Conservation (phyloP, 345 rosid species). For the Bruguiera parviflora region DNA sequence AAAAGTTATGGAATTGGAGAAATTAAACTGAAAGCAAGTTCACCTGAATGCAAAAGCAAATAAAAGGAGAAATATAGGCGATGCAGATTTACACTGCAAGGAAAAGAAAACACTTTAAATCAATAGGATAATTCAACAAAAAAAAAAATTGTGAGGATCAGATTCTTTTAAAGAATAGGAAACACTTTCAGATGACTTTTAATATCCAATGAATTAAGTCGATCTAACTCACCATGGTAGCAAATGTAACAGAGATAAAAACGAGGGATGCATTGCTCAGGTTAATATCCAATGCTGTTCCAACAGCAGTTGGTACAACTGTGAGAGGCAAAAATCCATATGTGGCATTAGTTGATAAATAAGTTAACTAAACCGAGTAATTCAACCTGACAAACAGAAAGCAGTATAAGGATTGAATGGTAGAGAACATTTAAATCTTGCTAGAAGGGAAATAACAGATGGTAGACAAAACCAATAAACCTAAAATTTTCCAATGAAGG, state of each 20-base stretch:
- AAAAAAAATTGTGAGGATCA: constrained; percentile 7
- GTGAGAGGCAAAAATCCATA: constrained; percentile 80
- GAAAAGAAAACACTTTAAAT: constrained; percentile 7
- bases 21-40: constrained; percentile 13
- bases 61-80: constrained; percentile 93
- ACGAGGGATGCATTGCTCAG: constrained; percentile 97
- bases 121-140: constrained; percentile 13
- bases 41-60: constrained; percentile 99
- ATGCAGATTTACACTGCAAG: constrained; percentile 96
- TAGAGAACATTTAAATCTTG: too few relatives aligned
- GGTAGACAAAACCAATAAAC: too few relatives aligned
- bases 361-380: constrained; percentile 41
- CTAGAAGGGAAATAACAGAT: too few relatives aligned
- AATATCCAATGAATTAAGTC: constrained; percentile 5
- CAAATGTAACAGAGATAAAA: constrained; percentile 96
- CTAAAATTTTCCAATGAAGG: too few relatives aligned
- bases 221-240: constrained; percentile 80
- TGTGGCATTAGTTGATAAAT: constrained; percentile 72
- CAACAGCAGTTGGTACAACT: constrained; percentile 99
- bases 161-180: constrained; percentile 6
- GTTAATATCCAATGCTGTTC: constrained; percentile 94
- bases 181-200: not conserved
- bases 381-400: constrained; percentile 9
- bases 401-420: not conserved
- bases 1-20: constrained; percentile 5